These are phyloP conservation scores for Citrus trifoliata DNA, from an alignment of 345 rosid species.

Conservation along the genomic window DNA sequence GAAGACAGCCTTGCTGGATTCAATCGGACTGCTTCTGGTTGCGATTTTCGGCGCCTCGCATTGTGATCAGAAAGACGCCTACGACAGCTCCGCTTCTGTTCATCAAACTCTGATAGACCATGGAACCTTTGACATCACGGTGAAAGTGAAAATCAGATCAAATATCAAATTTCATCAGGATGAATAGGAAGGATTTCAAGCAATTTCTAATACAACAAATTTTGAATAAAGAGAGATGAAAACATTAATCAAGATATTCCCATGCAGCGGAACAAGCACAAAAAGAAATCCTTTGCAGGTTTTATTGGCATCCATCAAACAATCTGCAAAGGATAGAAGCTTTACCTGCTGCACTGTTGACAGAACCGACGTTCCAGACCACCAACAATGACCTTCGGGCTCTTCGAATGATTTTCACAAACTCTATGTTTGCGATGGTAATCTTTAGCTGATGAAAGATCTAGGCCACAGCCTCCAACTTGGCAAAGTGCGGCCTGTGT, in stretches of 20 bases:
- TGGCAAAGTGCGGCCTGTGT: slow-evolving; percentile 49
- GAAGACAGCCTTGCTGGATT: slow-evolving; percentile 47
- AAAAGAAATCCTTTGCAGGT: slow-evolving; percentile 2
- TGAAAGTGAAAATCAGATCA: slow-evolving; percentile 7
- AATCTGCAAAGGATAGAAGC: not conserved
- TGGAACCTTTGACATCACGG: slow-evolving; percentile 64
- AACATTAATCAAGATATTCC: not conserved
- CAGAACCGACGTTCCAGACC: slow-evolving; percentile 90
- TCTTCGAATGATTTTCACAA: slow-evolving; percentile 78
- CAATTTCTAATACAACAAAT: not conserved
- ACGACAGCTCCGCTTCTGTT: slow-evolving; percentile 91
- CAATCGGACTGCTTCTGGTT: slow-evolving; percentile 47
- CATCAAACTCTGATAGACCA: slow-evolving; percentile 82
- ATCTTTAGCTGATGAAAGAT: slow-evolving; percentile 78
- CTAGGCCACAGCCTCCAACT: slow-evolving; percentile 83
- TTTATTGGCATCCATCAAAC: not conserved
- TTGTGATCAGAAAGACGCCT: slow-evolving; percentile 90
- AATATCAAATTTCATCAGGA: not conserved
- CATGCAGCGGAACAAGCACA: not conserved
- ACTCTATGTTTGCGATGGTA: slow-evolving; percentile 84
- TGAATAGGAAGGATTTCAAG: not conserved
- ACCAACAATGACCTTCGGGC: slow-evolving; percentile 68
- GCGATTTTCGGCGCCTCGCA: slow-evolving; percentile 96
- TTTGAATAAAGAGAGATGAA: not conserved
- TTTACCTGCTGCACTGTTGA: slow-evolving; percentile 97